These are phyloP conservation scores for Carallia brachiata DNA, from an alignment of 345 rosid species.

Conservation along the genomic window DNA sequence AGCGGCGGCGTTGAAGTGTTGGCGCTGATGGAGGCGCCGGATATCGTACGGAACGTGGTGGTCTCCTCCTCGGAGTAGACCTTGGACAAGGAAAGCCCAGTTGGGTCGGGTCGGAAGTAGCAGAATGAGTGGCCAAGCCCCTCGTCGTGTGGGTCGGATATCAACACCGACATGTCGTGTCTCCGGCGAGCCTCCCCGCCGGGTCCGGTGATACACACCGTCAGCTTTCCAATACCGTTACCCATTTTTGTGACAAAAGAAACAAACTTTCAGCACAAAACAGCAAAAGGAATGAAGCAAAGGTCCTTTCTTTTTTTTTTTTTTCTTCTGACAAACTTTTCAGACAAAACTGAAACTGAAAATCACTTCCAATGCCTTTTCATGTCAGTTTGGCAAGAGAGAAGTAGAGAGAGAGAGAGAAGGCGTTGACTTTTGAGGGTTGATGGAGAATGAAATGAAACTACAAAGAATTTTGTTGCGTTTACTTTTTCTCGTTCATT, in stretches of 20 bases:
- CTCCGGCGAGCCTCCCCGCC: slow-evolving; percentile 42
- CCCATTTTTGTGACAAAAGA: slow-evolving; percentile 47
- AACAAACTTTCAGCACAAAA: neutral
- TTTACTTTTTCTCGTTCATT: neutral
- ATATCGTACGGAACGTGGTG: slow-evolving; percentile 82
- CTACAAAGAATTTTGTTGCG: too few species aligned
- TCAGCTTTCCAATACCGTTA: slow-evolving; percentile 71
- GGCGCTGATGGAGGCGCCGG: slow-evolving; percentile 97
- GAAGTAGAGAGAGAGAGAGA: slow-evolving; percentile 15
- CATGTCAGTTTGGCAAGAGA: slow-evolving; percentile 29
- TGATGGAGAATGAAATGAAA: slow-evolving; percentile 28
- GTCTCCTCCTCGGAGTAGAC: slow-evolving; percentile 73
- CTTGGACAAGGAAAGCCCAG: slow-evolving; percentile 63
- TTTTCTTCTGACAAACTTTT: neutral
- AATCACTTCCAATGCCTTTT: slow-evolving; percentile 12
- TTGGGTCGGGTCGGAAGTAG: slow-evolving; percentile 74
- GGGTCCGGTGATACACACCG: slow-evolving; percentile 62
- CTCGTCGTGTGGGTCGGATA: slow-evolving; percentile 70
- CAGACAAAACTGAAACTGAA: neutral
- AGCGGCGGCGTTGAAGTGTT: slow-evolving; percentile 79
- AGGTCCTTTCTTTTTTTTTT: neutral
- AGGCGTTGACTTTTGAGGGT: slow-evolving; percentile 63
- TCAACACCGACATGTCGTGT: slow-evolving; percentile 36
- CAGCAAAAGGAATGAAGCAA: neutral
- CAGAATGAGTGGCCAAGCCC: slow-evolving; percentile 95